These are phyloP conservation scores for Alternaria hordeiaustralica DNA, from an alignment of 2,329 filamentous ascomycete species.

Conservation along the genomic window DNA sequence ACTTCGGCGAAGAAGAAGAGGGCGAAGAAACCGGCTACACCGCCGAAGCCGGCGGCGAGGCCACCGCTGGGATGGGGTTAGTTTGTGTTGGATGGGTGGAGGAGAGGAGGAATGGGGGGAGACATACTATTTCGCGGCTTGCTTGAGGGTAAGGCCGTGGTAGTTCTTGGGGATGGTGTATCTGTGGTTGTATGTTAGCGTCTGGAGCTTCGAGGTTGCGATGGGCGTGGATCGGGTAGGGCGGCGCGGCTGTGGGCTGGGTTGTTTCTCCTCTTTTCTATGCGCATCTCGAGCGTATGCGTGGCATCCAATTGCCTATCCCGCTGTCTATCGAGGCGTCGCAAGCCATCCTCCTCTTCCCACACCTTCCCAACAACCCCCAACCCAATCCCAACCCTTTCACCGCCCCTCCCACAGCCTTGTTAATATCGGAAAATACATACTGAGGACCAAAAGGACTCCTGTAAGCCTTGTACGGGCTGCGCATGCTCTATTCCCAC, in stretches of 20 bases:
- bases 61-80: constrained; percentile 29
- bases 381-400: background rate
- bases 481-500: constrained; percentile 37
- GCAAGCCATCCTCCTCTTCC: background rate
- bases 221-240: background rate
- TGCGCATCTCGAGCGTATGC: background rate
- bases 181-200: constrained; percentile 47
- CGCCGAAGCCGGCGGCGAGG: constrained; percentile 63
- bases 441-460: constrained; percentile 67
- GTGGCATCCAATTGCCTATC: background rate
- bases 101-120: background rate
- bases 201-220: background rate
- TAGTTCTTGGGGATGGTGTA: constrained; percentile 58
- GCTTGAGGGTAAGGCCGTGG: constrained; percentile 56
- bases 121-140: constrained; percentile 56
- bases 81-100: background rate
- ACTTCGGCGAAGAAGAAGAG: constrained; percentile 71
- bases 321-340: background rate
- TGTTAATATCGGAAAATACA: constrained; percentile 30
- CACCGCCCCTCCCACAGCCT: background rate
- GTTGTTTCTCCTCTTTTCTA: background rate
- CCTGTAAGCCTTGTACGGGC: constrained; percentile 58
- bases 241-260: background rate
- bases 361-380: background rate
- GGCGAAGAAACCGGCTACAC: constrained; percentile 63